Evolutionary conservation across 768 basidiomycete genomes (phyloP).

Genomic region (Tricholoma flavovirens): DNA sequence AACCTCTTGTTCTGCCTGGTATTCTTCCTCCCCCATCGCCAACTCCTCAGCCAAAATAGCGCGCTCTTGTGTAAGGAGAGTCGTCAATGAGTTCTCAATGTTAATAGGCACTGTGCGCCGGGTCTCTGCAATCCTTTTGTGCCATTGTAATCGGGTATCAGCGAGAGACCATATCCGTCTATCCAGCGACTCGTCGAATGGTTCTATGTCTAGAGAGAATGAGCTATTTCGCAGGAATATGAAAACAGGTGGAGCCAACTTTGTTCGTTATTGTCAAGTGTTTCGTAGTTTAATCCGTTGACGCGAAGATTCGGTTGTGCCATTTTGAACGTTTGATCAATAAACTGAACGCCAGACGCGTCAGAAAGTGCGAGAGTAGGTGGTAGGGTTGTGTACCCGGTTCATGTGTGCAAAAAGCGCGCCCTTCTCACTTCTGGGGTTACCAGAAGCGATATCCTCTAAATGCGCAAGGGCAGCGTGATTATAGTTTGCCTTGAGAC

Average conservation of each 20-base stretch:
- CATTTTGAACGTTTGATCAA: conserved; percentile 55
- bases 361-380: conserved; percentile 1
- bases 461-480: conserved; percentile 39
- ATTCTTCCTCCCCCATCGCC: conserved; percentile 6
- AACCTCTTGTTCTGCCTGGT: conserved; percentile 15
- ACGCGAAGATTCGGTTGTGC: conserved; percentile 71
- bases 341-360: conserved; percentile 36
- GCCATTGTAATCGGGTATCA: conserved; percentile 68
- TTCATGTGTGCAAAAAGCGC: conserved; percentile 44
- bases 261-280: conserved; percentile 49
- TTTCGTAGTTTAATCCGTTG: conserved; percentile 73
- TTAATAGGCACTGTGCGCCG: conserved; percentile 58
- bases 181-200: conserved; percentile 85
- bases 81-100: conserved; percentile 33
- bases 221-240: background rate
- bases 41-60: conserved; percentile 22
- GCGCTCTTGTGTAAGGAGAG: conserved; percentile 26
- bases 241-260: conserved; percentile 27
- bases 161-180: conserved; percentile 76
- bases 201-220: conserved; percentile 52
- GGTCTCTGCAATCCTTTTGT: conserved; percentile 62
- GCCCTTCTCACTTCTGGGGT: conserved; percentile 38
- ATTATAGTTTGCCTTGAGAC: conserved; percentile 49
- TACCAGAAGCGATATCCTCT: conserved; percentile 38
- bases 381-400: conserved; percentile 32